Conservation (phyloP, 768 basidiomycete genomes). For the Terana coerulea region DNA sequence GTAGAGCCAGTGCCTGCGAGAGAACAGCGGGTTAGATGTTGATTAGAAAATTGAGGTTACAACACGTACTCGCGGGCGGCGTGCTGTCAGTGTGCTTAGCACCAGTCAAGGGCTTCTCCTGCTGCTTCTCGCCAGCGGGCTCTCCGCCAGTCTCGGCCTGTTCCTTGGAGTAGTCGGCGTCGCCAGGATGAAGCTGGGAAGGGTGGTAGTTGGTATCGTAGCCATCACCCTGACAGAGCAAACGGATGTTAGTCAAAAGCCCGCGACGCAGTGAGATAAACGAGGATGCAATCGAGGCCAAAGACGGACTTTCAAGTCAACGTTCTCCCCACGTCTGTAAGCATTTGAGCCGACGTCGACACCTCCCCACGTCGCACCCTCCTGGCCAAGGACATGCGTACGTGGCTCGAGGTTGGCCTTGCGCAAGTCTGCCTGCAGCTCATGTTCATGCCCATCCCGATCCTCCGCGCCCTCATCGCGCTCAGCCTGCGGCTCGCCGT, state of each 20-base stretch:
- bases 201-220: constrained; percentile 27
- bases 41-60: background rate
- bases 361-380: constrained; percentile 16
- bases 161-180: constrained; percentile 4
- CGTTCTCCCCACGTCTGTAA: constrained; percentile 10
- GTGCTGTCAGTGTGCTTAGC: constrained; percentile 6
- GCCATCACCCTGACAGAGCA: constrained; percentile 16
- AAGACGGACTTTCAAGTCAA: constrained; percentile 14
- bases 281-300: background rate
- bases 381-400: constrained; percentile 18
- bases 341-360: constrained; percentile 11
- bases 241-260: too few relatives aligned
- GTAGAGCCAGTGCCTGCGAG: background rate
- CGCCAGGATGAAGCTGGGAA: constrained; percentile 19
- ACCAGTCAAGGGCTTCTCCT: constrained; percentile 13
- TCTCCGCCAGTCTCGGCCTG: background rate
- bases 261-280: background rate
- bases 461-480: background rate
- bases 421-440: constrained; percentile 18
- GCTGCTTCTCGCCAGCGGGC: constrained; percentile 3
- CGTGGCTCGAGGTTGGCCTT: constrained; percentile 18
- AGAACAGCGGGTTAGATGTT: background rate
- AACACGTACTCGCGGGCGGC: background rate
- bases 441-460: background rate
- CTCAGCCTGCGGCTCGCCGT: background rate